A percentile compares a stretch with the other conserved stretches of the same genome.
These are phyloP conservation scores for Fusarium vanettenii DNA, from an alignment of 2,329 filamentous ascomycete genomes.

Conservation along the genomic window DNA sequence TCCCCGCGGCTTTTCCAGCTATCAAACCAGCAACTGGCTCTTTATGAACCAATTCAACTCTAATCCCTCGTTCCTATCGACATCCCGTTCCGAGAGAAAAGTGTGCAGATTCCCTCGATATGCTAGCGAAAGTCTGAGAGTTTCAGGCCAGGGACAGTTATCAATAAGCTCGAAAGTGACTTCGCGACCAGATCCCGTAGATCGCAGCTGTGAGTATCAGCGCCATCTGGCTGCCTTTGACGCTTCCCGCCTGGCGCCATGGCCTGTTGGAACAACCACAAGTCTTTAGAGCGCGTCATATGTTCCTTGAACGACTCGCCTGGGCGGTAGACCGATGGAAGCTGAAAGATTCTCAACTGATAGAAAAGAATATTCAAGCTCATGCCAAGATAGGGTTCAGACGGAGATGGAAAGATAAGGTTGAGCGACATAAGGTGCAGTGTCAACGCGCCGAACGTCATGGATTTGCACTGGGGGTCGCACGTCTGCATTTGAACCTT, in stretches of 20 bases:
- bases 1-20: fast-evolving
- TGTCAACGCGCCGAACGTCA: neutral
- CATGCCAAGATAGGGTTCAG: neutral
- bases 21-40: neutral
- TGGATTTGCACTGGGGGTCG: neutral
- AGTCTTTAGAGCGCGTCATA: neutral
- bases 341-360: too few relatives aligned
- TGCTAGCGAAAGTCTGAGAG: neutral
- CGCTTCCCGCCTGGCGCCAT: too few relatives aligned
- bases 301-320: neutral
- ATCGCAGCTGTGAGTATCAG: neutral
- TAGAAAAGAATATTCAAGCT: neutral
- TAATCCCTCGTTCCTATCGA: neutral
- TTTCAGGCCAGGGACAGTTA: neutral
- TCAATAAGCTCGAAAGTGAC: neutral
- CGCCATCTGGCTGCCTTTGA: too few relatives aligned
- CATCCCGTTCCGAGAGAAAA: neutral
- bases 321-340: neutral
- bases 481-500: neutral
- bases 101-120: neutral
- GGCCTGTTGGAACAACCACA: neutral
- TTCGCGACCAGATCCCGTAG: neutral
- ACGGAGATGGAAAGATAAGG: neutral
- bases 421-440: neutral
- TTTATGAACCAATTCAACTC: neutral